These are phyloP conservation scores for Colletotrichum sp. DNA, from an alignment of 2,329 filamentous ascomycete genomes.

Conservation along the genomic window DNA sequence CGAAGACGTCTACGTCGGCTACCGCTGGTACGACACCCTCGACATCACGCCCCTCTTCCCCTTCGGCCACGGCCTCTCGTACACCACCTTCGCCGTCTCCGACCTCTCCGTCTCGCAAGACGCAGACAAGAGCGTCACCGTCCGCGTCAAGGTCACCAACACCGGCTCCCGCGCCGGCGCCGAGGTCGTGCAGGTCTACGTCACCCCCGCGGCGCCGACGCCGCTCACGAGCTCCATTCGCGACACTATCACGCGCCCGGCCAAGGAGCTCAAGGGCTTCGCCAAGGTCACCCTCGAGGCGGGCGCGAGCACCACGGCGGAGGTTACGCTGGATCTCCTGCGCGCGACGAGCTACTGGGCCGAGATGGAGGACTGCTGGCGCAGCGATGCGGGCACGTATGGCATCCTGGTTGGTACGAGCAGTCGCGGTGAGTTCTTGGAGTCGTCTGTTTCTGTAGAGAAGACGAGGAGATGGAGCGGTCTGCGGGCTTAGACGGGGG, in stretches of 20 bases:
- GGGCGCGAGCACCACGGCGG: constrained; percentile 34
- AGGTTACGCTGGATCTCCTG: constrained; percentile 35
- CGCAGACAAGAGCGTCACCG: constrained; percentile 22
- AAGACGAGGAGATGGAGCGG: constrained; percentile 20
- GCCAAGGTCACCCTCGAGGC: constrained; percentile 43
- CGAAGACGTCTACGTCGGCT: constrained; percentile 76
- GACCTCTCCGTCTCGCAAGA: constrained; percentile 45
- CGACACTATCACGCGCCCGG: constrained; percentile 35
- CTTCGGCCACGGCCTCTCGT: constrained; percentile 73
- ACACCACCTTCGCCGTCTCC: constrained; percentile 65
- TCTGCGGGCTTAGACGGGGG: neutral
- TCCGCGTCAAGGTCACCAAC: constrained; percentile 51
- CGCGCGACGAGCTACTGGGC: constrained; percentile 45
- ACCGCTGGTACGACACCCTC: constrained; percentile 68
- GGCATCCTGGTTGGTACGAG: constrained; percentile 40
- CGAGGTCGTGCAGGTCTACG: constrained; percentile 35
- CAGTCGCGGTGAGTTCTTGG: constrained; percentile 27
- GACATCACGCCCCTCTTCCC: constrained; percentile 60
- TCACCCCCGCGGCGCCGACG: constrained; percentile 27
- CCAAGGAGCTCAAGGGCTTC: constrained; percentile 49
- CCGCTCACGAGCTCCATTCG: constrained; percentile 21
- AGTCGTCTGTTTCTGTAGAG: constrained; percentile 15
- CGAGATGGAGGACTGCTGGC: constrained; percentile 42
- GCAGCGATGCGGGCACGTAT: constrained; percentile 40
- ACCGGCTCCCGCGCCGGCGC: constrained; percentile 28